phyloP scores from a whole-genome alignment of 345 rosid species.

The Mangifera indica region DNA sequence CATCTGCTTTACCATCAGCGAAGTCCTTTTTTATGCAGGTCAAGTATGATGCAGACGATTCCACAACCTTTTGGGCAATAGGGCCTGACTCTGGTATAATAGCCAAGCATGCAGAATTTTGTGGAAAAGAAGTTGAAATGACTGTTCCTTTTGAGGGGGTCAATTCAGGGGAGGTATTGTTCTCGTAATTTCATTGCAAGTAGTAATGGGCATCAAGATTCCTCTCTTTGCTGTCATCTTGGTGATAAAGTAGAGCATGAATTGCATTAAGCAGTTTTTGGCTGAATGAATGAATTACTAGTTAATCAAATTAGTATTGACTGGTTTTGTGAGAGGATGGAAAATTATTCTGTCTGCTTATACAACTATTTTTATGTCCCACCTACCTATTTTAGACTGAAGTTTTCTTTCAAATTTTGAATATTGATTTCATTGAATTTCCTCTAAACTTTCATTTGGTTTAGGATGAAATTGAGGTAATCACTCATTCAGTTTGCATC shows the following conservation, averaged over 20 bases:
- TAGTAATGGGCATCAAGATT: background rate
- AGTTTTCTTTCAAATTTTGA: background rate
- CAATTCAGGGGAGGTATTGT: constrained; percentile 70
- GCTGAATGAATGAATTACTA: background rate
- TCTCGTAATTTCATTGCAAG: background rate
- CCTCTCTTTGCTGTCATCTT: background rate
- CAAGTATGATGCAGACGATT: constrained; percentile 81
- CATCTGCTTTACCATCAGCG: background rate
- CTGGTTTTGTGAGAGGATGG: background rate
- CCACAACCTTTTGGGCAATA: constrained; percentile 88
- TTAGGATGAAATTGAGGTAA: background rate
- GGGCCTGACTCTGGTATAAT: constrained; percentile 70
- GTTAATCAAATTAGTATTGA: background rate
- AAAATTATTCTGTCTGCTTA: background rate
- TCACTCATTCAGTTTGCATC: background rate
- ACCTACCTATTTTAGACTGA: background rate
- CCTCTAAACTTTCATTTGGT: background rate
- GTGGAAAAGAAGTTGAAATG: constrained; percentile 87
- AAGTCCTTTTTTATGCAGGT: constrained; percentile 33
- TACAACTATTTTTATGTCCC: background rate
- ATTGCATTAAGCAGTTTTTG: background rate
- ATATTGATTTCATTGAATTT: background rate
- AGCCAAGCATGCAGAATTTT: constrained; percentile 69
- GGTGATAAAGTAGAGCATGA: constrained; percentile 3
- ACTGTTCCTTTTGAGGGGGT: constrained; percentile 88